Conservation (phyloP, 192 early-diverging fungal genomes). For the Mortierella alpina region DNA sequence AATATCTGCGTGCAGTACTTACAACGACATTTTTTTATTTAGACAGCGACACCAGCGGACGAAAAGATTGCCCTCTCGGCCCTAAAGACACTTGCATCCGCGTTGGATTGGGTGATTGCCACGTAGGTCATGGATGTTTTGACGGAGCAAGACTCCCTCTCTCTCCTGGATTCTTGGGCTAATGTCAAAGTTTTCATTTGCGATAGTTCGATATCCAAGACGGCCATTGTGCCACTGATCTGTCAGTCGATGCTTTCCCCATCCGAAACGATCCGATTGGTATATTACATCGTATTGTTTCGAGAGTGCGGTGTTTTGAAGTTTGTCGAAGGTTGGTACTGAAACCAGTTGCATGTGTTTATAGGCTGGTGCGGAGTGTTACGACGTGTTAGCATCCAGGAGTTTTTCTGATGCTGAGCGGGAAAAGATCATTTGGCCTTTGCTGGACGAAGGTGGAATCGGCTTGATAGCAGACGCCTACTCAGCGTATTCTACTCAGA, state of each 20-base stretch:
- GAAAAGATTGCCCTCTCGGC: slow-evolving; percentile 36
- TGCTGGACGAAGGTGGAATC: slow-evolving; percentile 47
- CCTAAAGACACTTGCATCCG: slow-evolving; percentile 5
- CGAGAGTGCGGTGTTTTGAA: no score
- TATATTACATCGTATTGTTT: slow-evolving; percentile 16
- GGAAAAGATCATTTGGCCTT: slow-evolving; percentile 49
- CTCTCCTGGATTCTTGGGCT: background rate
- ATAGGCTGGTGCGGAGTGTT: slow-evolving; percentile 63
- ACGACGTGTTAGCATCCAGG: slow-evolving; percentile 55
- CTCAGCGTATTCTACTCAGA: slow-evolving; percentile 14
- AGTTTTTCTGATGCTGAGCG: slow-evolving; percentile 44
- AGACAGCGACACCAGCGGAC: slow-evolving; percentile 20
- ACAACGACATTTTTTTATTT: background rate
- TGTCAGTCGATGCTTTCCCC: slow-evolving; percentile 34
- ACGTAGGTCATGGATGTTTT: background rate
- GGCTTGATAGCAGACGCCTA: slow-evolving; percentile 45
- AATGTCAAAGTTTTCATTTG: background rate
- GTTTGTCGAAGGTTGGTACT: no score
- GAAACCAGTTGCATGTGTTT: background rate
- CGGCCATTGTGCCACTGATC: slow-evolving; percentile 12
- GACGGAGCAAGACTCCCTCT: no score
- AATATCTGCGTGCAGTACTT: background rate
- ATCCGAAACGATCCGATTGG: slow-evolving; percentile 49
- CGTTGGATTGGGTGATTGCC: slow-evolving; percentile 33
- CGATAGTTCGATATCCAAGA: slow-evolving; percentile 18